Conservation (phyloP, 768 basidiomycete species). For the Naematelia aurantialba region DNA sequence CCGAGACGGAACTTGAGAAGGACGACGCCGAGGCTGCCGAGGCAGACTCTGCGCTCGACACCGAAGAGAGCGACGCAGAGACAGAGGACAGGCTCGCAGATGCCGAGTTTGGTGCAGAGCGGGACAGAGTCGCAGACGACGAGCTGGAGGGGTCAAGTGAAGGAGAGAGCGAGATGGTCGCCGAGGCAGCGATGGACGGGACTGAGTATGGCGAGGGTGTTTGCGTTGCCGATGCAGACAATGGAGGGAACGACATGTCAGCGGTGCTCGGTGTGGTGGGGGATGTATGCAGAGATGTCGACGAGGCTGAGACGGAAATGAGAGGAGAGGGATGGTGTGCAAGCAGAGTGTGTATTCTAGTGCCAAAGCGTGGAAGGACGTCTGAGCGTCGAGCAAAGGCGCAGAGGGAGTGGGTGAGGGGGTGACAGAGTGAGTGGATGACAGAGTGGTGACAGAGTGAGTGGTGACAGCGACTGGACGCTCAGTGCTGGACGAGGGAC, state of each 20-base stretch:
- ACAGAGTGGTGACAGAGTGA: too few species aligned
- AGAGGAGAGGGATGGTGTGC: neutral
- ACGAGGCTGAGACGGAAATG: neutral
- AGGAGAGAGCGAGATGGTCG: constrained; percentile 7
- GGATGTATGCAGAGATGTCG: constrained; percentile 7
- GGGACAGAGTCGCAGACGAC: constrained; percentile 9
- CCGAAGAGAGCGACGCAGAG: constrained; percentile 2
- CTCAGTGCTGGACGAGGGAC: too few species aligned
- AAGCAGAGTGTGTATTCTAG: too few species aligned
- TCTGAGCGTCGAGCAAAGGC: too few species aligned
- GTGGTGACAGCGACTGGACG: too few species aligned
- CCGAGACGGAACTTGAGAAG: constrained; percentile 6
- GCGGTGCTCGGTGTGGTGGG: neutral
- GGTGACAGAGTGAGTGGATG: too few species aligned
- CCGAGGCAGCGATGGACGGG: constrained; percentile 2
- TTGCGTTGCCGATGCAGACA: neutral
- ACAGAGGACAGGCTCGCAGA: constrained; percentile 5
- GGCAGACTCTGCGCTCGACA: constrained; percentile 3
- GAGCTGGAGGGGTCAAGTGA: constrained; percentile 9
- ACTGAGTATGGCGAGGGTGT: constrained; percentile 8
- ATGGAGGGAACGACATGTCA: constrained; percentile 11
- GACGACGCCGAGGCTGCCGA: constrained; percentile 1
- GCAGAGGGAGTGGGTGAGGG: too few species aligned
- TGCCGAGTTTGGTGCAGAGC: constrained; percentile 5
- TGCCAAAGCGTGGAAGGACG: too few species aligned